Conservation (phyloP, 345 rosid genomes). For the Hevea brasiliensis region DNA sequence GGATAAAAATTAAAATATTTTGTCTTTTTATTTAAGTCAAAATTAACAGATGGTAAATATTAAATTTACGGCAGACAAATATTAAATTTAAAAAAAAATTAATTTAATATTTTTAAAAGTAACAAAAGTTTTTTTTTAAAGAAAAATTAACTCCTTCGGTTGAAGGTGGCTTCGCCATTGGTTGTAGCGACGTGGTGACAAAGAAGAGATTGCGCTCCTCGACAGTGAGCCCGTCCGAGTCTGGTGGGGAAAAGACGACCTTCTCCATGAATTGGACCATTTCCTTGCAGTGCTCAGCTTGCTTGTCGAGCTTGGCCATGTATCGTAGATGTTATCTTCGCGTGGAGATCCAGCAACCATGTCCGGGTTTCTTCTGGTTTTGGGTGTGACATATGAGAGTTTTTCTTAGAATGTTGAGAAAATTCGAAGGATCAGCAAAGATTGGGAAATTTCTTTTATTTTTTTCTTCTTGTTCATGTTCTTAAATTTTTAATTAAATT, state of each 20-base stretch:
- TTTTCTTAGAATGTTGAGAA: not conserved
- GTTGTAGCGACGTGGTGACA: slow-evolving; percentile 27
- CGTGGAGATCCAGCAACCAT: slow-evolving; percentile 24
- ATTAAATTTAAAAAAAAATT: too few relatives aligned
- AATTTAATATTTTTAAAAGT: too few relatives aligned
- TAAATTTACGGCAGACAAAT: too few relatives aligned
- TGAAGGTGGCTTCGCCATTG: too few relatives aligned
- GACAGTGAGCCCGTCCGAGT: slow-evolving; percentile 8
- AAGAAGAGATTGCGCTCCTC: slow-evolving; percentile 13
- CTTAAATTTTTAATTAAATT: too few relatives aligned
- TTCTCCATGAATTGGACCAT: slow-evolving; percentile 16
- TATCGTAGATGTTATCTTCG: slow-evolving; percentile 46
- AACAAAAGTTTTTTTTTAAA: too few relatives aligned
- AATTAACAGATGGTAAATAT: too few relatives aligned
- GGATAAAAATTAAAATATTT: too few relatives aligned
- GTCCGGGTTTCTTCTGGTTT: not conserved
- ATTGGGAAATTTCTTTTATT: too few relatives aligned
- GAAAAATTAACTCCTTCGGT: too few relatives aligned
- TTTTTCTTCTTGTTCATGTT: too few relatives aligned
- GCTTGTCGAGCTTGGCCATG: slow-evolving; percentile 49
- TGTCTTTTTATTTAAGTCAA: too few relatives aligned
- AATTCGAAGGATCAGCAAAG: not conserved
- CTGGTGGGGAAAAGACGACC: slow-evolving; percentile 6
- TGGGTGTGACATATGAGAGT: slow-evolving; percentile 1
- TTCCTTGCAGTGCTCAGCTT: slow-evolving; percentile 52